A percentile compares a stretch with the other conserved stretches of the same genome.
Evolutionary conservation across 768 basidiomycete species (phyloP).

Genomic region (Lactarius hatsudake): DNA sequence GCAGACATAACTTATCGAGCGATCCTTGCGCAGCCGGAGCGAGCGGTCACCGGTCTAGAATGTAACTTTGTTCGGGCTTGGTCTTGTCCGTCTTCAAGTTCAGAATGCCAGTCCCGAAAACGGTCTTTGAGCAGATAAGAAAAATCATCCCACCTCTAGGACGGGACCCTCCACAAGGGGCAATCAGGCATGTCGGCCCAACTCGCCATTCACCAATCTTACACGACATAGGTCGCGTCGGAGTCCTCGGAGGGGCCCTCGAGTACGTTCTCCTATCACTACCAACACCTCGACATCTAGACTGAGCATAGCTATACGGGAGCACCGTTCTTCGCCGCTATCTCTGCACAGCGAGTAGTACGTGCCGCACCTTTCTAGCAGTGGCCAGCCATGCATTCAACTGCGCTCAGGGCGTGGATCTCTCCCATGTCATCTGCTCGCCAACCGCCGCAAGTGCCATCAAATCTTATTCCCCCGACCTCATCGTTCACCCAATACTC

Average conservation of each 20-base stretch:
- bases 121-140: constrained; percentile 68
- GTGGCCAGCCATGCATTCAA: constrained; percentile 5
- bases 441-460: constrained; percentile 90
- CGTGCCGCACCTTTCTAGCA: constrained; percentile 27
- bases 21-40: no score
- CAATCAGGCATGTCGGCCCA: constrained; percentile 67
- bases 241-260: constrained; percentile 88
- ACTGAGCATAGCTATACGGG: constrained; percentile 75
- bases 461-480: constrained; percentile 94
- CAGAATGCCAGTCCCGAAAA: constrained; percentile 59
- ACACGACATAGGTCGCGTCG: constrained; percentile 66
- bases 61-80: constrained; percentile 8
- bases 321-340: constrained; percentile 93
- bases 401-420: constrained; percentile 71
- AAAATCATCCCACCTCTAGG: constrained; percentile 87
- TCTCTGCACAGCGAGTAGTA: constrained; percentile 85
- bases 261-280: constrained; percentile 58
- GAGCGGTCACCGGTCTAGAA: no score
- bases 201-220: constrained; percentile 1
- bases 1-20: no score
- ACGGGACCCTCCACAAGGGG: constrained; percentile 88
- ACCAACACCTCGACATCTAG: not conserved
- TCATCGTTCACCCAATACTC: constrained; percentile 96
- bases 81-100: not conserved
- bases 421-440: constrained; percentile 97